A percentile compares a stretch with the other conserved stretches of the same genome.
Conservation (phyloP, 2,329 filamentous ascomycete genomes). For the Fusarium nisikadoi region DNA sequence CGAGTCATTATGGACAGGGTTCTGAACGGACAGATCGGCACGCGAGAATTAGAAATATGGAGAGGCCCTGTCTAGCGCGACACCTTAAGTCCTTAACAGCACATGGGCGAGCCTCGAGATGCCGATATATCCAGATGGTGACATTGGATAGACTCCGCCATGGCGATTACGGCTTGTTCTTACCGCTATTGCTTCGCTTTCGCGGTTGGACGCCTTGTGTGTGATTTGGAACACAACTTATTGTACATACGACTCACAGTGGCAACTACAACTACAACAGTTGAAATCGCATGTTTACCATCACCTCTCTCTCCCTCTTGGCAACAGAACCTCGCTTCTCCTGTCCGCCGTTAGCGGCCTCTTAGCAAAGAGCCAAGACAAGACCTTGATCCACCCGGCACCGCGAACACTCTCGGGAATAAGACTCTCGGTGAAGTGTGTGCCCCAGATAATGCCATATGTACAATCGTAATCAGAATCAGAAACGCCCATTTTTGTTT, state of each 20-base stretch:
- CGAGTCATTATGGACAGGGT: constrained; percentile 34
- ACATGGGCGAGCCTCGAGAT: constrained; percentile 27
- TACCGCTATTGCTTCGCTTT: not conserved
- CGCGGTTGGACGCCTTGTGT: not conserved
- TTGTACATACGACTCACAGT: not conserved
- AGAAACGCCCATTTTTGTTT: constrained; percentile 35
- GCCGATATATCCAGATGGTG: constrained; percentile 44
- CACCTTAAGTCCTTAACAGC: constrained; percentile 26
- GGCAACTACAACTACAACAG: not conserved
- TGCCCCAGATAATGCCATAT: constrained; percentile 36
- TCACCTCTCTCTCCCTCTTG: constrained; percentile 9
- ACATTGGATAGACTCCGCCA: constrained; percentile 19
- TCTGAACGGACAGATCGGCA: constrained; percentile 44
- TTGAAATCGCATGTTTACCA: not conserved
- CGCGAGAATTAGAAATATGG: constrained; percentile 42
- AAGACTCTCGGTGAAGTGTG: constrained; percentile 37
- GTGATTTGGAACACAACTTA: not conserved
- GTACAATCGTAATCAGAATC: constrained; percentile 10
- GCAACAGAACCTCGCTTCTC: not conserved
- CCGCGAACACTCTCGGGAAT: constrained; percentile 46
- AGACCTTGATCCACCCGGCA: constrained; percentile 38
- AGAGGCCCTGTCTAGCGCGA: constrained; percentile 40
- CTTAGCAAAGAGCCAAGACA: constrained; percentile 28
- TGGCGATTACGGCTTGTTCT: constrained; percentile 32
- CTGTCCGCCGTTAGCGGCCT: constrained; percentile 16